phyloP scores from a whole-genome alignment of 2,329 filamentous ascomycete genomes.

The Fusarium pininemorale region DNA sequence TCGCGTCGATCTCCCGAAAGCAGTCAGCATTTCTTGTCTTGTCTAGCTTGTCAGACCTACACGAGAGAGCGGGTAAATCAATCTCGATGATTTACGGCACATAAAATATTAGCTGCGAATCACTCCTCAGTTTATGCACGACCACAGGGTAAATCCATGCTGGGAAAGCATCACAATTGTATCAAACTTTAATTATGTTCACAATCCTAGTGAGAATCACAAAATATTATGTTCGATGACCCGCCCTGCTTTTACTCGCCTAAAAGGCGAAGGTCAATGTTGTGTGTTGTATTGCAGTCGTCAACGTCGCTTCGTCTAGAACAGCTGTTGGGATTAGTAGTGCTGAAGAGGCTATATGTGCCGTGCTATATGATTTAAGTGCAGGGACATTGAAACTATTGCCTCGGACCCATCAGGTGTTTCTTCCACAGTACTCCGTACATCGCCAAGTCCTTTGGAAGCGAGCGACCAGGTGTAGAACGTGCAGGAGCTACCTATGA shows the following conservation, averaged over 20 bases:
- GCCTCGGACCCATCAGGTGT: slow-evolving; percentile 28
- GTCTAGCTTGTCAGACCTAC: background rate
- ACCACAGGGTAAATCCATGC: background rate
- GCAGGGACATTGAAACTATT: slow-evolving; percentile 30
- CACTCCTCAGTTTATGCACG: background rate
- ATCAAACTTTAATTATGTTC: background rate
- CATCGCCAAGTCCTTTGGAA: background rate
- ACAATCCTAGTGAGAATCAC: background rate
- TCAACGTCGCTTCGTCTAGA: slow-evolving; percentile 19
- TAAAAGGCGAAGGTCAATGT: slow-evolving; percentile 1
- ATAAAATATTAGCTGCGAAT: background rate
- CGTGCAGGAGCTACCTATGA: background rate
- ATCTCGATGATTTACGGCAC: background rate
- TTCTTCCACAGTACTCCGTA: background rate
- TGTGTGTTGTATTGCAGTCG: slow-evolving; percentile 14
- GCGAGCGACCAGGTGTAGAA: background rate
- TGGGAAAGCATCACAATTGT: background rate
- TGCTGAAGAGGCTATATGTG: slow-evolving; percentile 33
- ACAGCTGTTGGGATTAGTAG: background rate
- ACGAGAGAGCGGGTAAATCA: background rate
- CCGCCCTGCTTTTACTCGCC: background rate
- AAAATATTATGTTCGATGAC: background rate
- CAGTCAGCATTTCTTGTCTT: slow-evolving; percentile 15
- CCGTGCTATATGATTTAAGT: slow-evolving; percentile 21
- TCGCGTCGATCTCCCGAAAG: slow-evolving; percentile 41